Conservation (phyloP, 805 yeast genomes). For the Ogataea degrootiae region DNA sequence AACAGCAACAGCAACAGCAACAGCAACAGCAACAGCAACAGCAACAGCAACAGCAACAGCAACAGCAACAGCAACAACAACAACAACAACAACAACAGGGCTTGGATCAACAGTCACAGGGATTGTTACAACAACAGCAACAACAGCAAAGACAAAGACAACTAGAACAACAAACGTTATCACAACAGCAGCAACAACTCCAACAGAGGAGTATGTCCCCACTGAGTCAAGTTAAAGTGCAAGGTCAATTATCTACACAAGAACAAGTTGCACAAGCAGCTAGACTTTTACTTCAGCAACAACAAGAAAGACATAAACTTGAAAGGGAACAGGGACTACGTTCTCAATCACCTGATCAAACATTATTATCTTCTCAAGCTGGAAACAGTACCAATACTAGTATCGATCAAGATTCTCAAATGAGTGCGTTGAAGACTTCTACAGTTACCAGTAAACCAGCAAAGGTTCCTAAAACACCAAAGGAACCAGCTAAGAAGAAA, state of each 20-base stretch:
- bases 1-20: background rate
- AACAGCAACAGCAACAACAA: background rate
- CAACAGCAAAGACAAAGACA: background rate
- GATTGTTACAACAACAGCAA: background rate
- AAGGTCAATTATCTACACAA: background rate
- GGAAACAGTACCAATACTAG: too few relatives aligned
- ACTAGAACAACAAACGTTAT: background rate
- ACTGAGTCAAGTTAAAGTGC: constrained; percentile 1
- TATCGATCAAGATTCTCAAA: too few relatives aligned
- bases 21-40: background rate
- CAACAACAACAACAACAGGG: too few relatives aligned
- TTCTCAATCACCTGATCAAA: constrained; percentile 9
- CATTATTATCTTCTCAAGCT: too few relatives aligned
- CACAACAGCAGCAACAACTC: constrained; percentile 2
- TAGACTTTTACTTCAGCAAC: constrained; percentile 3
- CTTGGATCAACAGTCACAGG: too few relatives aligned
- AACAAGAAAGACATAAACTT: constrained; percentile 1
- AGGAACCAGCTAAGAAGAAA: background rate
- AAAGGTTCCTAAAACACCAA: background rate
- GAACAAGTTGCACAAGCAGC: constrained; percentile 4
- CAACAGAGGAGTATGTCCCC: constrained; percentile 2
- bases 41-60: constrained; percentile 1
- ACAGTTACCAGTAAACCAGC: too few relatives aligned
- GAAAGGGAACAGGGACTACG: constrained; percentile 8
- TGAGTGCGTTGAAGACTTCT: too few relatives aligned